Conservation (phyloP, 2,329 filamentous ascomycete species). For the Falciphora oryzae region DNA sequence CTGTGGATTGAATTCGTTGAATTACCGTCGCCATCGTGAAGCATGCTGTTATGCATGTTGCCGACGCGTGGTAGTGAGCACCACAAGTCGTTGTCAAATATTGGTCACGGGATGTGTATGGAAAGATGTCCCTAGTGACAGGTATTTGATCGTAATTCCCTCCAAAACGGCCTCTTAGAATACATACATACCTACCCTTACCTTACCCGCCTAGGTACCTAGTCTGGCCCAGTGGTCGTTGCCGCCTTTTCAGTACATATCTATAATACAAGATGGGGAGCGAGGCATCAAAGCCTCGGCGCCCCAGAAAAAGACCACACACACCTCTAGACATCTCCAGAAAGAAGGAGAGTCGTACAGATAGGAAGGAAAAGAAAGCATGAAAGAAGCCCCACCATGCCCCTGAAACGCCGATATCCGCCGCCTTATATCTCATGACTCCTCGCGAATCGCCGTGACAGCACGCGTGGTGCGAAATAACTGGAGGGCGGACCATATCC, state of each 20-base stretch:
- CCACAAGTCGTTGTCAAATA: background rate
- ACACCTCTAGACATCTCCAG: background rate
- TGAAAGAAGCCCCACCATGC: background rate
- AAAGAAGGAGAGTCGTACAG: background rate
- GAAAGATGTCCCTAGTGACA: background rate
- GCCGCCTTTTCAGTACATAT: background rate
- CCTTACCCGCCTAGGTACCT: background rate
- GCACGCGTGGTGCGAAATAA: background rate
- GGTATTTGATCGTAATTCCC: background rate
- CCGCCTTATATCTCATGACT: background rate
- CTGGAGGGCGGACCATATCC: background rate
- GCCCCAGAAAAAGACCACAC: background rate
- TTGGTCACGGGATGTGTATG: background rate
- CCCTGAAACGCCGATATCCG: background rate
- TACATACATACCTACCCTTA: background rate
- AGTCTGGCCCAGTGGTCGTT: background rate
- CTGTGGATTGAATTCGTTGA: too few species aligned
- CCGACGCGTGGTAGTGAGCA: too few species aligned
- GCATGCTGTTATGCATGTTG: too few species aligned
- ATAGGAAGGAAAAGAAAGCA: background rate
- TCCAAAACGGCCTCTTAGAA: background rate
- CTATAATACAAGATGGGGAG: background rate
- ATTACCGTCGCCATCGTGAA: too few species aligned
- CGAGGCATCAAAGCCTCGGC: background rate
- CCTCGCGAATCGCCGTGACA: background rate